phyloP scores from a whole-genome alignment of 495 filamentous ascomycete species.

The Neurospora africana region DNA sequence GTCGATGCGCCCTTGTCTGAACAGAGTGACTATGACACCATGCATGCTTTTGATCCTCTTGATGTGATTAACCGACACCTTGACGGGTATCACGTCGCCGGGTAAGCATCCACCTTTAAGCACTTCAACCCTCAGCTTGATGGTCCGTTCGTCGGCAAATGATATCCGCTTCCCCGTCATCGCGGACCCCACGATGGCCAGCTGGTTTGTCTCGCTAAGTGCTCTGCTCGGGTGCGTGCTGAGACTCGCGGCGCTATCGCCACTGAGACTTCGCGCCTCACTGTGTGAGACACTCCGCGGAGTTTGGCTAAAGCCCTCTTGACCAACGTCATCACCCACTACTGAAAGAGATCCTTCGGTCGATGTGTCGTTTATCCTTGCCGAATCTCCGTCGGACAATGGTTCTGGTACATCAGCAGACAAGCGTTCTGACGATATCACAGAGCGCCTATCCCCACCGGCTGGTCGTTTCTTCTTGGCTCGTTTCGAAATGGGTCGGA shows the following conservation, averaged over 20 bases:
- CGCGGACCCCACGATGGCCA: not conserved
- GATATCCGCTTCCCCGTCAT: constrained; percentile 7
- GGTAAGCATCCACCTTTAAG: constrained; percentile 74
- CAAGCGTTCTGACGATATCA: not conserved
- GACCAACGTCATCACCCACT: constrained; percentile 24
- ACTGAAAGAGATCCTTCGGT: constrained; percentile 30
- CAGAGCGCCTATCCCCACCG: constrained; percentile 14
- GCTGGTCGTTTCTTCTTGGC: constrained; percentile 39
- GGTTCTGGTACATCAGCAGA: constrained; percentile 19
- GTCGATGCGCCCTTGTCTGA: constrained; percentile 85
- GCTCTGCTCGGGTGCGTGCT: constrained; percentile 29
- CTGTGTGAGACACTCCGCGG: constrained; percentile 24
- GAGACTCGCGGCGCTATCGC: constrained; percentile 32
- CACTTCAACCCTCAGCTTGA: constrained; percentile 78
- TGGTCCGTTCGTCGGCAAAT: constrained; percentile 48
- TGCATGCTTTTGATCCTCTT: constrained; percentile 81
- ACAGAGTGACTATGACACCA: constrained; percentile 86
- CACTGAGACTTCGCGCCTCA: constrained; percentile 38
- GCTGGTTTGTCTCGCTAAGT: constrained; percentile 21
- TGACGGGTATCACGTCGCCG: constrained; percentile 72
- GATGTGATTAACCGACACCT: constrained; percentile 72
- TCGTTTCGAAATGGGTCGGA: constrained; percentile 60
- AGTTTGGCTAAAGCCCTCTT: constrained; percentile 13
- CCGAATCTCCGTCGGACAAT: constrained; percentile 28
- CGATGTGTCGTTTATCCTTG: constrained; percentile 30